Percentiles rank a stretch among this genome's conserved stretches.
phyloP scores from a whole-genome alignment of 139 green algal species.

The Chlorella vulgaris region DNA sequence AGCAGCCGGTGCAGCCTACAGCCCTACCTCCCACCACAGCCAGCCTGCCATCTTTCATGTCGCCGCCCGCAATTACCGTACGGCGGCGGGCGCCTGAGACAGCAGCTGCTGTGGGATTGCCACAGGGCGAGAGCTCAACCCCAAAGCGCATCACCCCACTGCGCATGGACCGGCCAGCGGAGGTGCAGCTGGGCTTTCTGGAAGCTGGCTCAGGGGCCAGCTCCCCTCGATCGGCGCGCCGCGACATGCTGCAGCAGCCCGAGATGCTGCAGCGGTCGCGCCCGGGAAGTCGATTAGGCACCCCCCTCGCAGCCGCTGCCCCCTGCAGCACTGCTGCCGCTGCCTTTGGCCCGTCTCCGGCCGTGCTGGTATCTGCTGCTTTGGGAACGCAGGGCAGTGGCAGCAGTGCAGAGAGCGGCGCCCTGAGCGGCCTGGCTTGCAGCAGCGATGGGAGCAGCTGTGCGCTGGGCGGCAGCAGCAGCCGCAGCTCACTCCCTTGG shows the following conservation, averaged over 20 bases:
- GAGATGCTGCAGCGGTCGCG: conserved; percentile 8
- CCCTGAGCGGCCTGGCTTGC: too few relatives aligned
- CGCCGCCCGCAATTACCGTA: neutral
- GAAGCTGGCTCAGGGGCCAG: neutral
- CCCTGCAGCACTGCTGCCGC: neutral
- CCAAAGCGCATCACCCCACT: conserved; percentile 17
- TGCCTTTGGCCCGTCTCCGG: neutral
- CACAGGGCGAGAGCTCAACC: neutral
- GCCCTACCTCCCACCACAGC: neutral
- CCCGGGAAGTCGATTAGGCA: conserved; percentile 11
- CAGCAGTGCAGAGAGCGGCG: too few relatives aligned
- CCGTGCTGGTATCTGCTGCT: too few relatives aligned
- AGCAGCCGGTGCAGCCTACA: neutral
- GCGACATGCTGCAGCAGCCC: conserved; percentile 8
- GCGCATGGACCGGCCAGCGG: neutral
- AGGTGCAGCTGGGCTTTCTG: conserved; percentile 21
- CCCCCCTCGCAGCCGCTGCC: neutral
- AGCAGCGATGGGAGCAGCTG: neutral
- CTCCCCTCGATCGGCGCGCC: conserved; percentile 7
- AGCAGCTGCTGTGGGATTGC: neutral
- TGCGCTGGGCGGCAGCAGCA: neutral
- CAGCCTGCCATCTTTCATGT: conserved; percentile 11
- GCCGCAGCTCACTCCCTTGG: conserved; percentile 22
- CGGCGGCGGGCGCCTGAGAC: neutral
- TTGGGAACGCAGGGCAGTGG: too few relatives aligned